phyloP scores from a whole-genome alignment of 2,329 filamentous ascomycete species.

The Phaeosphaeria sp. region DNA sequence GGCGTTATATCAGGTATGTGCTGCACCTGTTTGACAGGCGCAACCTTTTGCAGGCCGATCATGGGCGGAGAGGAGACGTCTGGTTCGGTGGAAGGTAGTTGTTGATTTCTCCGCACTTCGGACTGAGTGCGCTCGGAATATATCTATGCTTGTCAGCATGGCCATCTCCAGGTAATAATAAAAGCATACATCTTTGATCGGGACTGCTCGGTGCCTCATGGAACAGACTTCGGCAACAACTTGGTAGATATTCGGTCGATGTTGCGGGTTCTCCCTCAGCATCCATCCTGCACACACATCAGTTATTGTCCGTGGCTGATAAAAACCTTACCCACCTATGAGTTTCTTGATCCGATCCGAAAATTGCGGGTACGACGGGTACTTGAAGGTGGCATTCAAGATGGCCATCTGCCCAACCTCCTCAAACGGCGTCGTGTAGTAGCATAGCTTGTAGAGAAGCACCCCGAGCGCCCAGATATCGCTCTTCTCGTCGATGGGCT shows the following conservation, averaged over 20 bases:
- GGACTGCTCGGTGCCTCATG: conserved; percentile 86
- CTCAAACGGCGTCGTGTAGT: conserved; percentile 98
- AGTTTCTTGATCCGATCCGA: conserved; percentile 88
- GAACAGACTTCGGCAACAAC: conserved; percentile 84
- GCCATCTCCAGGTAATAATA: neutral
- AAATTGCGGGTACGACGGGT: conserved; percentile 85
- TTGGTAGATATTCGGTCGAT: conserved; percentile 92
- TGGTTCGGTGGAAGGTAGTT: conserved; percentile 64
- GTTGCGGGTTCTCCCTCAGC: conserved; percentile 81
- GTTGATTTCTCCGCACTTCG: conserved; percentile 67
- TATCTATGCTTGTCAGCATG: conserved; percentile 50
- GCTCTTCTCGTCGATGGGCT: conserved; percentile 97
- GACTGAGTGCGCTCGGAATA: conserved; percentile 65
- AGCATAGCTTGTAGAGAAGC: conserved; percentile 95
- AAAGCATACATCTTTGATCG: conserved; percentile 79
- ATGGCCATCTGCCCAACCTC: conserved; percentile 98
- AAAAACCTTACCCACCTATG: conserved; percentile 71
- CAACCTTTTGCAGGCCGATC: conserved; percentile 82
- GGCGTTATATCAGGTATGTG: conserved; percentile 87
- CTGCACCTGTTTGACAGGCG: conserved; percentile 73
- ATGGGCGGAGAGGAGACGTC: conserved; percentile 64
- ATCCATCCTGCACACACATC: conserved; percentile 72
- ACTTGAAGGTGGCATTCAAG: conserved; percentile 92
- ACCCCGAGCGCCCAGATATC: conserved; percentile 98
- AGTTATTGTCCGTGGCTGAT: conserved; percentile 11